Base-by-base conservation (phyloP, 495 filamentous ascomycete species). In the Aspergillus saccharolyticus region DNA sequence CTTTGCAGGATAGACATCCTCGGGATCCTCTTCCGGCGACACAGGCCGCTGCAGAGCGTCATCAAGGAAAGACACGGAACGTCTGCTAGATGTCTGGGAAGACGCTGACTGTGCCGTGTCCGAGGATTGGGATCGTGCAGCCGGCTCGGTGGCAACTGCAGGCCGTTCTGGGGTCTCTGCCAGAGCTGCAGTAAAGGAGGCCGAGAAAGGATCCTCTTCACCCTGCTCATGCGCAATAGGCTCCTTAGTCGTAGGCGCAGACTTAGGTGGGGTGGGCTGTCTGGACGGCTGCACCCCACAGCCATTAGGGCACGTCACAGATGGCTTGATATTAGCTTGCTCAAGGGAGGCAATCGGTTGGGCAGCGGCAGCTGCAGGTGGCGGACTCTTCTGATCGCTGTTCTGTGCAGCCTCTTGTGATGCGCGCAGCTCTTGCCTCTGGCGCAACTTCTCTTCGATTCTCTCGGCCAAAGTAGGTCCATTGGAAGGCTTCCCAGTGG, bases 51-150 rank as follows among this genome's bases (percentile, higher is more conserved):
- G 22, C 17, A 58, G 46, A n/a, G 49, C 54, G 4, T 63, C 53
- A 19, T 65, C 62, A 43, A 46, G 56, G 25, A 70, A 70, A n/a
- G 67, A 62, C 7, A 70, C 67, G 8, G 60, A 53, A 48, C 67
- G 67, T 45, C 61, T 55, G 43, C 55, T 50, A 16, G 54, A 30
- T 15, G 25, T 16, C 18, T 42, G 53, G 17, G 22, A 20, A 49
- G 60, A 45, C 33, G 14, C 33, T 51, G 47, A 50, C 22, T 43
- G 44, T 22, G 44, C 47, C 42, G 21, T 42, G 19, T 56, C 44
- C 5, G 46, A 18, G 3, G 58, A 45, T 15, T 33, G 1, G 7
- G 45, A 48, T 44, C 19, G 45, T 12, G n/a, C 51, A 14, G n/a
- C 22, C 30, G 8, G 30, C 30, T 7, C 18, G 5, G 10, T 50